These are phyloP conservation scores for Avena insularis DNA, from an alignment of 176 grass and related monocot species.

Conservation along the genomic window DNA sequence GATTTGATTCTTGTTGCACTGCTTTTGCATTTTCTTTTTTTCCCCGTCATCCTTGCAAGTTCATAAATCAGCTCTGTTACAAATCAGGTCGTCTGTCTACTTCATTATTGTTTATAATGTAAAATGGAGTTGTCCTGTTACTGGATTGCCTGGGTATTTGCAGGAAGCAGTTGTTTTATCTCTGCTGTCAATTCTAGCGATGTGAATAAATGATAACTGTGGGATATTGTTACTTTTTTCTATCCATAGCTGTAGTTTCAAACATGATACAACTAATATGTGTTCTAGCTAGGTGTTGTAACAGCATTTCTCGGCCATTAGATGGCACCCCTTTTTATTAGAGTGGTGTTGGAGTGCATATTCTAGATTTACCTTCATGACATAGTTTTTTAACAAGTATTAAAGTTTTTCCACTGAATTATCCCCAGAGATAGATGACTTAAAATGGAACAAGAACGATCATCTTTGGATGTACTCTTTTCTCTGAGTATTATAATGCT, in stretches of 20 bases:
- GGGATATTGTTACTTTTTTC: not conserved
- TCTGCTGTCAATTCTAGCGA: not conserved
- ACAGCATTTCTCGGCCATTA: not conserved
- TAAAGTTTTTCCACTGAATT: not conserved
- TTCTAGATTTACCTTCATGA: not conserved
- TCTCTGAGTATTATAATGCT: not conserved
- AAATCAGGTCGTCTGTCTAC: not conserved
- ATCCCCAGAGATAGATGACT: not conserved
- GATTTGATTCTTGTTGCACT: not conserved
- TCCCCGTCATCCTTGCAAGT: not conserved
- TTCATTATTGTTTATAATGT: not conserved
- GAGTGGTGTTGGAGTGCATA: not conserved
- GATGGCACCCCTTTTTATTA: not conserved
- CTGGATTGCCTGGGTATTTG: not conserved
- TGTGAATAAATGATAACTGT: not conserved
- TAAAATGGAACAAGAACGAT: not conserved
- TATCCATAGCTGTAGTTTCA: conserved; percentile 1
- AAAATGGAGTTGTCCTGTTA: not conserved
- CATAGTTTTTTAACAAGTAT: not conserved
- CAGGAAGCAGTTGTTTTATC: not conserved
- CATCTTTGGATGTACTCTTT: not conserved
- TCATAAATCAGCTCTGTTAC: not conserved
- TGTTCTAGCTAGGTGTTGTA: not conserved
- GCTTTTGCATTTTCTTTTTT: not conserved
- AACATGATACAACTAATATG: not conserved